Evolutionary conservation across 2,329 filamentous ascomycete species (phyloP).

Genomic region (Stachybotrys chlorohalonatus): DNA sequence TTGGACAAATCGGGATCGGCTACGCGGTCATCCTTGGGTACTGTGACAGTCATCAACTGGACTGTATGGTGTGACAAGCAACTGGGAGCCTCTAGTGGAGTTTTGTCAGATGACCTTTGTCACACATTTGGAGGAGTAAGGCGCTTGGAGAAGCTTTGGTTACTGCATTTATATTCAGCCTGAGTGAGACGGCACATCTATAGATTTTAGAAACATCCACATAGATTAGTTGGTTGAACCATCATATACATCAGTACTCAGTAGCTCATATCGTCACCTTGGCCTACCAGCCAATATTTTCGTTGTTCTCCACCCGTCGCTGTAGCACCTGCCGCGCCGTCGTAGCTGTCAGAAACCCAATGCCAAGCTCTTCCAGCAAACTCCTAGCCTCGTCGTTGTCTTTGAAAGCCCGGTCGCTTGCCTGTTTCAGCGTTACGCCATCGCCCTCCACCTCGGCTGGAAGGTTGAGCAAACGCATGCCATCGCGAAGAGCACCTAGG

Average conservation of each 20-base stretch:
- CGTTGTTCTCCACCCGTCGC: slow-evolving; percentile 54
- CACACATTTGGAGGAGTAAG: neutral
- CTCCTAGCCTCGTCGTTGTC: slow-evolving; percentile 49
- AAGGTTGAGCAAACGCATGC: slow-evolving; percentile 55
- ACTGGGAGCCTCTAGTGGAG: neutral
- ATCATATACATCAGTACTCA: neutral
- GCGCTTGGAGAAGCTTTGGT: neutral
- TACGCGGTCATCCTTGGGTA: neutral
- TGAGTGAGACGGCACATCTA: neutral
- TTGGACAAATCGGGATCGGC: no score
- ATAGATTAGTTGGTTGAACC: neutral
- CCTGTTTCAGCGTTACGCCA: slow-evolving; percentile 39
- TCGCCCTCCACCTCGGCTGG: slow-evolving; percentile 18
- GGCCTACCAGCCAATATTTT: slow-evolving; percentile 28
- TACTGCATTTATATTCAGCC: neutral
- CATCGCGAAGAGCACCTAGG: slow-evolving; percentile 53
- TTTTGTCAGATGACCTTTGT: neutral
- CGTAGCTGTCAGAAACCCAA: slow-evolving; percentile 51
- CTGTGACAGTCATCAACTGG: neutral
- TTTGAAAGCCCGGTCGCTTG: slow-evolving; percentile 46
- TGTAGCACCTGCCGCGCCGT: slow-evolving; percentile 60
- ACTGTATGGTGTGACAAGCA: neutral
- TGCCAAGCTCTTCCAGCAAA: slow-evolving; percentile 51
- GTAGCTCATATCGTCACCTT: neutral
- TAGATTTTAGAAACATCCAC: neutral